These are phyloP conservation scores for Nakazawaea holstii DNA, from an alignment of 805 yeast genomes.

Conservation along the genomic window DNA sequence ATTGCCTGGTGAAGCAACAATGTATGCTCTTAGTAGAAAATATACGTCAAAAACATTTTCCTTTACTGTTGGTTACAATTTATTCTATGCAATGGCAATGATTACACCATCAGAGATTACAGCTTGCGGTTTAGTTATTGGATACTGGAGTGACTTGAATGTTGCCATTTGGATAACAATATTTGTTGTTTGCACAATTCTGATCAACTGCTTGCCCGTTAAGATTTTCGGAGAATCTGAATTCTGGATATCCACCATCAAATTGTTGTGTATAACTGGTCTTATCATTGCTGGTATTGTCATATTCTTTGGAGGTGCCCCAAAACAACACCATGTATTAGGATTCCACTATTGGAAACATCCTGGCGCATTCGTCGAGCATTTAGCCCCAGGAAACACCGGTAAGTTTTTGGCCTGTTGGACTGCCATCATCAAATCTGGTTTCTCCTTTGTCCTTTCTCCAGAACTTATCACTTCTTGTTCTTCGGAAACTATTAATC, in stretches of 20 bases:
- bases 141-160: constrained; percentile 46
- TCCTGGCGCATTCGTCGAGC: constrained; percentile 57
- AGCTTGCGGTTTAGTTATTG: constrained; percentile 51
- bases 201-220: constrained; percentile 47
- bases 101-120: constrained; percentile 61
- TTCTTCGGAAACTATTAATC: constrained; percentile 52
- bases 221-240: constrained; percentile 59
- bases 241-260: constrained; percentile 59
- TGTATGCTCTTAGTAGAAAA: constrained; percentile 33
- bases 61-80: constrained; percentile 40
- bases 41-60: constrained; percentile 40
- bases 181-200: constrained; percentile 36
- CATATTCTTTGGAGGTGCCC: constrained; percentile 38
- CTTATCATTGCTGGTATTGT: constrained; percentile 49
- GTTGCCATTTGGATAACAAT: constrained; percentile 50
- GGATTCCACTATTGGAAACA: constrained; percentile 46
- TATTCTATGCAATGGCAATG: constrained; percentile 43
- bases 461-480: constrained; percentile 51
- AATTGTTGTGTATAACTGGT: constrained; percentile 57
- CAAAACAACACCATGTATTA: constrained; percentile 35
- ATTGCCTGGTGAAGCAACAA: constrained; percentile 39
- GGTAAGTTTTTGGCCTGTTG: constrained; percentile 55
- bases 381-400: constrained; percentile 43
- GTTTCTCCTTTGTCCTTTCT: constrained; percentile 58
- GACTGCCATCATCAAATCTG: constrained; percentile 49